Evolutionary conservation across 2,329 filamentous ascomycete species (phyloP), one percentile per base, ranked within the genome.

Genomic region (Amphichorda felina): DNA sequence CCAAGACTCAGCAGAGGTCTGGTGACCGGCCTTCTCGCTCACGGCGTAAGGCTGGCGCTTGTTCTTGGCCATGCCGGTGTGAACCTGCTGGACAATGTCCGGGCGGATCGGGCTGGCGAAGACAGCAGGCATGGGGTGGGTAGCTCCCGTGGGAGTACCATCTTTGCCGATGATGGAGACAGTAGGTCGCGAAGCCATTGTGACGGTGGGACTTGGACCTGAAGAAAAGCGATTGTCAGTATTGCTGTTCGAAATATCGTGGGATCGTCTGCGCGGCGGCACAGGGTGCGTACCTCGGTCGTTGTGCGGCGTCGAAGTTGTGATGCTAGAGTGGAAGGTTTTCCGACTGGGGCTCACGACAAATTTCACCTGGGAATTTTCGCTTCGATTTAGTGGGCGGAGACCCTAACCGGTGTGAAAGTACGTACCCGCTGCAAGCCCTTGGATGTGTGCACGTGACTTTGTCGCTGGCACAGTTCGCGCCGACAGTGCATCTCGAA

Each of bases 1-100:
- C 91, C 91, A 98, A 53, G 93, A 98, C 79, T 98, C 91, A 63
- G 91, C 91, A 70, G 86, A 94, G 64, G 91, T 98, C 76, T 98
- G 91, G 75, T 98, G 91, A 75, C 91, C 91, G 63, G 91, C 91
- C 84, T 98, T 98, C 83, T 96, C 89, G 82, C 87, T 94, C 76
- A 98, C 91, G 60, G 91, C 79, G 69, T 98, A 98, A 55, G 91
- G 88, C 60, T 98, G 91, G 66, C 91, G 83, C 82, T 94, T 95
- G 82, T 98, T 98, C 86, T 98, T 98, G 65, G 89, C 89, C 76
- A 98, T 93, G 60, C 91, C 91, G 59, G 86, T 94, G 82, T 98
- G 91, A 59, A 96, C 82, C 68, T 88, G 82, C 79, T 96, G 89
- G 63, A 98, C 91, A 64, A 98, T 94, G 72, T 98, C 91, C 59